These are phyloP conservation scores for Citrus reticulata DNA, from an alignment of 345 rosid genomes.

Conservation along the genomic window DNA sequence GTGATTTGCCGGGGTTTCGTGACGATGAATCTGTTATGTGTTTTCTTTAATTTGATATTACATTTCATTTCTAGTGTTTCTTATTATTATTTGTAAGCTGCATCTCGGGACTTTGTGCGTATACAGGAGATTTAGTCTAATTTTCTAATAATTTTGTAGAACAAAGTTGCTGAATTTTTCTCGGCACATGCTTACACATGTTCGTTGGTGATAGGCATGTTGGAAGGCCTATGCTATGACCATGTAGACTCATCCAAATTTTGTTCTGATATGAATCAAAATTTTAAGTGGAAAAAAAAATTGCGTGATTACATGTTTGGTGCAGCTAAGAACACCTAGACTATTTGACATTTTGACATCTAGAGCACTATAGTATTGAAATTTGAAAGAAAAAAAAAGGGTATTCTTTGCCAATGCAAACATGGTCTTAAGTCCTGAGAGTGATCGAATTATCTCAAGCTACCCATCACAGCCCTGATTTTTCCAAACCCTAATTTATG, in stretches of 20 bases:
- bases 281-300: too few relatives aligned
- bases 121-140: background rate
- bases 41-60: too few relatives aligned
- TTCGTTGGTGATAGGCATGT: constrained; percentile 17
- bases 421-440: too few relatives aligned
- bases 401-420: too few relatives aligned
- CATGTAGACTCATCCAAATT: background rate
- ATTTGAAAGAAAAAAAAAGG: too few relatives aligned
- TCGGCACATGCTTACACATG: constrained; percentile 33
- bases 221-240: background rate
- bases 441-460: too few relatives aligned
- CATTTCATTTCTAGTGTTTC: too few relatives aligned
- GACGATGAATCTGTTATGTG: constrained; percentile 6
- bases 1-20: constrained; percentile 5
- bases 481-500: too few relatives aligned
- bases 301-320: background rate
- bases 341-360: background rate
- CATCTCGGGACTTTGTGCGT: background rate
- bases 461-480: too few relatives aligned
- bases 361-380: background rate
- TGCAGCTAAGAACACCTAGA: background rate
- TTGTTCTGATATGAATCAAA: constrained; percentile 1
- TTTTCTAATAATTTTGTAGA: background rate
- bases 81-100: constrained; percentile 3
- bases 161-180: background rate